phyloP scores from a whole-genome alignment of 1,284 basidiomycete species.

The Ustilago nuda region DNA sequence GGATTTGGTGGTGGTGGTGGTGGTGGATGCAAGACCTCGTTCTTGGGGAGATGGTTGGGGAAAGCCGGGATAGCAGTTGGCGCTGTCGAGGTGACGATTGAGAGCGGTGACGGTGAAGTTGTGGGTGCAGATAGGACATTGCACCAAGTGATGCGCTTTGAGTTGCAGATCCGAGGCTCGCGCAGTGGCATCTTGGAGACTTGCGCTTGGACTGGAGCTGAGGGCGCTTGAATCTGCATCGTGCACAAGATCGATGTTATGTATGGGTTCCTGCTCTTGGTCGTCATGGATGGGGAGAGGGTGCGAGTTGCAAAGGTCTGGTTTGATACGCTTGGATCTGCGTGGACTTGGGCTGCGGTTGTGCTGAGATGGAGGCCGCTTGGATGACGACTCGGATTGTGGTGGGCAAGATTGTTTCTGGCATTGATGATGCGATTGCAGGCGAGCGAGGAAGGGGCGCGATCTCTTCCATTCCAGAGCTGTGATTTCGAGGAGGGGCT shows the following conservation, averaged over 20 bases:
- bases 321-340: constrained; percentile 42
- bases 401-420: not conserved
- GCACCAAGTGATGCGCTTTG: constrained; percentile 41
- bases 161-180: constrained; percentile 24
- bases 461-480: constrained; percentile 58
- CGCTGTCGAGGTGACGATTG: constrained; percentile 60
- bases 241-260: constrained; percentile 13
- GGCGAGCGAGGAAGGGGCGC: constrained; percentile 31
- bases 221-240: constrained; percentile 1
- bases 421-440: constrained; percentile 16
- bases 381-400: constrained; percentile 10
- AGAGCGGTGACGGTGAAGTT: constrained; percentile 56
- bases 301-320: constrained; percentile 13
- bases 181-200: not conserved
- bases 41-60: constrained; percentile 42
- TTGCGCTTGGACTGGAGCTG: not conserved
- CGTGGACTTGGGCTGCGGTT: constrained; percentile 26
- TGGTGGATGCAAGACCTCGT: constrained; percentile 33
- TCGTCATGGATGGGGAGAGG: constrained; percentile 43
- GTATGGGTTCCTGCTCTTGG: constrained; percentile 15
- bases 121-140: constrained; percentile 62
- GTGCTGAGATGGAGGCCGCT: constrained; percentile 17
- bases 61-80: constrained; percentile 46
- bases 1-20: constrained; percentile 19
- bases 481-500: constrained; percentile 57